Evolutionary conservation across 2,329 filamentous ascomycete genomes (phyloP).

Genomic region (Cryphonectria naterciae): DNA sequence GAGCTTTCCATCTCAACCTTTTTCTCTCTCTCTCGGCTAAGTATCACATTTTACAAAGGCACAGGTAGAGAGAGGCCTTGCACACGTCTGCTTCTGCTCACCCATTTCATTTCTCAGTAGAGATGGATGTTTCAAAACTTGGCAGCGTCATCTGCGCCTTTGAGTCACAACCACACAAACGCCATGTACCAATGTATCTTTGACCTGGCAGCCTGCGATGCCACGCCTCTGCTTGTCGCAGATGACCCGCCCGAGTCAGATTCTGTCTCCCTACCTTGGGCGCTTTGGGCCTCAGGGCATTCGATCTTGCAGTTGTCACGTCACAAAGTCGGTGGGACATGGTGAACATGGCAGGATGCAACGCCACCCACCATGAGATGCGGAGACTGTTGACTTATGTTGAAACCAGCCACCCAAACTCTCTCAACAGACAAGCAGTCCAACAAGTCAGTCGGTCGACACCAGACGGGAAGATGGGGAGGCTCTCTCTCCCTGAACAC

Average conservation of each 20-base stretch:
- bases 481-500: background rate
- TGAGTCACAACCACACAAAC: background rate
- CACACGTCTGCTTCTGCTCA: background rate
- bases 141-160: background rate
- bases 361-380: slow-evolving; percentile 1
- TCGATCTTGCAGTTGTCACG: slow-evolving; percentile 3
- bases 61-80: background rate
- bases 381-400: slow-evolving; percentile 1
- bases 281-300: background rate
- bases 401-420: slow-evolving; percentile 5
- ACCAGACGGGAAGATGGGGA: background rate
- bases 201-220: background rate
- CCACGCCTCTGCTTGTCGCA: slow-evolving; percentile 6
- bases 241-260: slow-evolving; percentile 9
- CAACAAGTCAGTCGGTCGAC: background rate
- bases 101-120: background rate
- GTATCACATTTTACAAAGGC: background rate
- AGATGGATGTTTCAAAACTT: background rate
- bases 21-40: background rate
- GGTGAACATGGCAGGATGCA: background rate
- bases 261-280: background rate
- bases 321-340: slow-evolving; percentile 9
- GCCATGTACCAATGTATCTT: background rate
- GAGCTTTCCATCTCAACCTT: background rate
- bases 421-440: background rate